These are phyloP conservation scores for Sporothrix pseudoabietina DNA, from an alignment of 2,329 filamentous ascomycete species.

Conservation along the genomic window DNA sequence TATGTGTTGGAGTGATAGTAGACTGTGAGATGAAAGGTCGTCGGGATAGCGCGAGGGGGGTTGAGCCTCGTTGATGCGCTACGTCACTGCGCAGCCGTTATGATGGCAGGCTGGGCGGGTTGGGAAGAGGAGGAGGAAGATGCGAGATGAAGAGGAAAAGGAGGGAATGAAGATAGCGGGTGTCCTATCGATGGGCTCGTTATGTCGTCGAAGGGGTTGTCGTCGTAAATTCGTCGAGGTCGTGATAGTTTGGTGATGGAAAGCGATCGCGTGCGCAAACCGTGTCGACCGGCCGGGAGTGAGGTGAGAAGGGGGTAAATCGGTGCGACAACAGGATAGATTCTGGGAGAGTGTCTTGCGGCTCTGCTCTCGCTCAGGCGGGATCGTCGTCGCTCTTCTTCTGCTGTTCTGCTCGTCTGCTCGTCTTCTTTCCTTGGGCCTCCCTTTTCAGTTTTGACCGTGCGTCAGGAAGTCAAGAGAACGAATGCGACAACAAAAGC, in stretches of 20 bases:
- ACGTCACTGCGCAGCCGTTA: neutral
- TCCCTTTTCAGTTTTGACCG: neutral
- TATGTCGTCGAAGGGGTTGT: neutral
- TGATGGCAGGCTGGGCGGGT: neutral
- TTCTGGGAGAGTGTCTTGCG: neutral
- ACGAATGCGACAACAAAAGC: neutral
- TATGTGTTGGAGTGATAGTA: neutral
- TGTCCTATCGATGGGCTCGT: neutral
- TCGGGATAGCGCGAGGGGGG: neutral
- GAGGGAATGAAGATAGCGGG: neutral
- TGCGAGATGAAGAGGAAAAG: neutral
- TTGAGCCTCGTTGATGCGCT: neutral
- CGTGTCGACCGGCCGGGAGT: neutral
- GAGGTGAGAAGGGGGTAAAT: neutral
- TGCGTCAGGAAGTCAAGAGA: neutral
- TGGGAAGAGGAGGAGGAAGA: neutral
- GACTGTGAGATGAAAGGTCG: neutral
- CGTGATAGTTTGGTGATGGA: neutral
- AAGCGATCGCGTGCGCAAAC: neutral
- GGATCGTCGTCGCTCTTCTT: neutral
- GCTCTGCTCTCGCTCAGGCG: neutral
- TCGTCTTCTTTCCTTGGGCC: neutral
- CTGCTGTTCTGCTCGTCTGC: neutral
- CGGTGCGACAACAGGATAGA: neutral
- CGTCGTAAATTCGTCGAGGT: slow-evolving; percentile 5